Percentiles rank a stretch among this genome's conserved stretches.
Conservation (phyloP, 2,329 filamentous ascomycete genomes). For the Aureobasidium namibiae region DNA sequence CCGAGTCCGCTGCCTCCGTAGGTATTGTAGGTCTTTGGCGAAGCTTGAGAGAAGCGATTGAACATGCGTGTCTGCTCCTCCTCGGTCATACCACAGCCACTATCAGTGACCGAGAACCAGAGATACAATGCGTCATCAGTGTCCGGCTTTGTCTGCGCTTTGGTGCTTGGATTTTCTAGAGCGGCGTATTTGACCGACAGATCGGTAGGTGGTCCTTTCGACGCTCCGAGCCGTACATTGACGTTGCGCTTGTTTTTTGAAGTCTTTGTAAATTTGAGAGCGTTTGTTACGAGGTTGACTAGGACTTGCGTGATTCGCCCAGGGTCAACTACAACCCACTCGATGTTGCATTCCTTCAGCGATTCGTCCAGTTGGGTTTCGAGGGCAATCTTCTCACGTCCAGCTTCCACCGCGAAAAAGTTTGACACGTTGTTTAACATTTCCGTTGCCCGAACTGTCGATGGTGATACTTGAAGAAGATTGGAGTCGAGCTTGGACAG, state of each 20-base stretch:
- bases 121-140: slow-evolving; percentile 22
- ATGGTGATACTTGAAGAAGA: slow-evolving; percentile 31
- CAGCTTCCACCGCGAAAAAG: slow-evolving; percentile 25
- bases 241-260: not conserved
- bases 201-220: not conserved
- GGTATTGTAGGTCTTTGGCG: too few species aligned
- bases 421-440: slow-evolving; percentile 32
- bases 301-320: slow-evolving; percentile 30
- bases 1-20: slow-evolving; percentile 49
- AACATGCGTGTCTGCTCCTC: slow-evolving; percentile 41
- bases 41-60: slow-evolving; percentile 57
- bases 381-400: slow-evolving; percentile 41
- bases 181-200: not conserved
- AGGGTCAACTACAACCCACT: slow-evolving; percentile 20
- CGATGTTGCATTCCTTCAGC: slow-evolving; percentile 26
- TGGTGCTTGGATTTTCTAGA: not conserved
- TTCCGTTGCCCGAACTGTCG: slow-evolving; percentile 24
- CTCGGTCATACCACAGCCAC: slow-evolving; percentile 28
- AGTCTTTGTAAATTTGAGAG: slow-evolving; percentile 20
- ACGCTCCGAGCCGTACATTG: slow-evolving; percentile 33
- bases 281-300: slow-evolving; percentile 25
- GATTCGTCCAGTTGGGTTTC: slow-evolving; percentile 22
- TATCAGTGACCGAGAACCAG: slow-evolving; percentile 28
- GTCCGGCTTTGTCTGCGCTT: not conserved
- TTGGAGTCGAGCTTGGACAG: slow-evolving; percentile 29